These are phyloP conservation scores for Leishmania aethiopica DNA, from an alignment of 208 protist species.

Conservation along the genomic window DNA sequence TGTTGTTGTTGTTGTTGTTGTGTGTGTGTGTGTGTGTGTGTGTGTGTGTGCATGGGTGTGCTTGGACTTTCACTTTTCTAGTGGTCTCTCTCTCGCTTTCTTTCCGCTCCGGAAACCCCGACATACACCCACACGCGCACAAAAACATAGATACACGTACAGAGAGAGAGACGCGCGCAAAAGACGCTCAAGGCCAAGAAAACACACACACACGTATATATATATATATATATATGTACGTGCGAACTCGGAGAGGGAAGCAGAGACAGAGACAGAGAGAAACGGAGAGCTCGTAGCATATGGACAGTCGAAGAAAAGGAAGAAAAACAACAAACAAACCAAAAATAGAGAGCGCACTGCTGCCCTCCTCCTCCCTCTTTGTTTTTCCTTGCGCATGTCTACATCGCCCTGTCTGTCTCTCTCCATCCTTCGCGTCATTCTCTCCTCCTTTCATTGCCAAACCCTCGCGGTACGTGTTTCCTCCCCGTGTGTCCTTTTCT, in stretches of 20 bases:
- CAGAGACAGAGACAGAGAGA: not conserved
- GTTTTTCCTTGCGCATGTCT: not conserved
- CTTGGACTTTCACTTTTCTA: not conserved
- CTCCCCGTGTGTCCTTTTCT: not conserved
- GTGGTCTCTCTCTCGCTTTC: not conserved
- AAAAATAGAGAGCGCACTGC: not conserved
- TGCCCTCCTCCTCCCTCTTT: not conserved
- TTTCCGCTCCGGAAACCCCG: not conserved
- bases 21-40: no score
- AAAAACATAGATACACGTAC: not conserved
- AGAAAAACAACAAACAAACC: slow-evolving; percentile 11
- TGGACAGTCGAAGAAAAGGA: not conserved
- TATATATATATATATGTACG: not conserved
- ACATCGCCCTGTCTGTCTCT: not conserved
- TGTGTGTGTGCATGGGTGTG: not conserved
- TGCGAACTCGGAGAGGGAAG: not conserved
- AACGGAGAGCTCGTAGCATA: not conserved
- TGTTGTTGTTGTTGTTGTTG: not conserved
- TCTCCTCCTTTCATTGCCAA: not conserved
- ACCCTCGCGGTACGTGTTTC: not conserved
- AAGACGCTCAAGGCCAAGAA: no score
- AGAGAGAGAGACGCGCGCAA: not conserved
- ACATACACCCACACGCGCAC: not conserved
- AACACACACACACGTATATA: not conserved
- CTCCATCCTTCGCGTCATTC: not conserved